Conservation (phyloP, 768 basidiomycete genomes). For the Atractiella rhizophila region DNA sequence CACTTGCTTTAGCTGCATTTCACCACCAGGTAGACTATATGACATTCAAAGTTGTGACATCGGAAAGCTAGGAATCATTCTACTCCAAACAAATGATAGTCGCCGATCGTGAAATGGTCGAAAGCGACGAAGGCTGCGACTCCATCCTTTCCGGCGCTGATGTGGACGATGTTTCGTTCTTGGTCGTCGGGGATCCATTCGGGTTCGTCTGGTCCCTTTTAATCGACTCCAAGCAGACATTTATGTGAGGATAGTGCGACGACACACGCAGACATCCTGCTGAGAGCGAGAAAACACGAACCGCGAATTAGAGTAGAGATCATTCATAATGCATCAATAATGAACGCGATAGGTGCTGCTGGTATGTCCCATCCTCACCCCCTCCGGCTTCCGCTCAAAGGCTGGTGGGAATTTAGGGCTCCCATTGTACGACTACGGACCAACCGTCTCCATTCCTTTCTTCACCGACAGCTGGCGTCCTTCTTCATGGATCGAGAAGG, state of each 20-base stretch:
- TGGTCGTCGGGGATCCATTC: conserved; percentile 92
- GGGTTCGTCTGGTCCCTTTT: conserved; percentile 33
- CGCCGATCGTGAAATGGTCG: conserved; percentile 92
- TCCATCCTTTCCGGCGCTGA: conserved; percentile 59
- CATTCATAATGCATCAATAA: conserved; percentile 91
- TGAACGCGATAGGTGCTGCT: conserved; percentile 81
- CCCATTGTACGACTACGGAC: conserved; percentile 95
- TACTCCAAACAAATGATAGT: conserved; percentile 64
- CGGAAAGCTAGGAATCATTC: conserved; percentile 61
- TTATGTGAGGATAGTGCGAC: conserved; percentile 45
- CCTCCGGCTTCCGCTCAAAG: too few relatives aligned
- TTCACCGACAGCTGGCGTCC: conserved; percentile 96
- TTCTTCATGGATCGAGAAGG: conserved; percentile 74
- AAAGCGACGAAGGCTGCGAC: conserved; percentile 73
- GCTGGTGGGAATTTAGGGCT: too few relatives aligned
- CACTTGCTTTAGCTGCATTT: too few relatives aligned
- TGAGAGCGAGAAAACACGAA: conserved; percentile 63
- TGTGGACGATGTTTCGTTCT: conserved; percentile 54
- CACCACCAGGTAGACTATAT: too few relatives aligned
- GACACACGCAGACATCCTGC: conserved; percentile 81
- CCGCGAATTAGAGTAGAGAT: conserved; percentile 45
- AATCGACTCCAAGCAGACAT: too few relatives aligned
- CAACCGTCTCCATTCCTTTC: conserved; percentile 83
- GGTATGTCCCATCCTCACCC: too few relatives aligned
- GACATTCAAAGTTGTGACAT: too few relatives aligned